Evolutionary conservation across 1,139 yeast genomes (phyloP), one percentile per base, ranked within the genome.

Genomic region (Yamadazyma pseudoaaseri): DNA sequence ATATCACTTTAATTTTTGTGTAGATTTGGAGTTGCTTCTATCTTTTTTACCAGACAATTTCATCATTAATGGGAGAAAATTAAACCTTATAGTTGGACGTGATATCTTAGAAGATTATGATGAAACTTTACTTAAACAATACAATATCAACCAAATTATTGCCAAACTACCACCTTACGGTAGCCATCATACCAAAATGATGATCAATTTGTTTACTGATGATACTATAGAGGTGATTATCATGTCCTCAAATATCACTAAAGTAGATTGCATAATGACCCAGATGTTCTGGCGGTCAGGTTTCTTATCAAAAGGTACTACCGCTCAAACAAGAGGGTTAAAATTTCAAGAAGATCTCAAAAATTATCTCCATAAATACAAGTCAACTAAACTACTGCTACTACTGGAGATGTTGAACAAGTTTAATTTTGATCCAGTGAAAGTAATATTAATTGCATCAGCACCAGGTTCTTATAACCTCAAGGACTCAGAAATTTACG

Each of bases 281-380:
- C 87, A 81, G 50, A 78, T 79, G 69, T 58, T 73, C 24, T 81
- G 87, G 89, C 55, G 69, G 26, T 74, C 83, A 3, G 86, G 83
- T 1, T 43, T 56, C 20, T 46, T 80, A n/a, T 9, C 10, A 0
- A 44, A 35, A 16, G 49, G 37, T 7, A 3, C 27, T 5, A 29
- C 49, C 31, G 9, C 22, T 5, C 14, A 26, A 16, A 12, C 6
- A 15, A 3, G 37, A 24, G 30, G 57, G 45, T 4, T 13, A 15
- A 18, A 46, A 16, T 68, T 62, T 56, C 66, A 55, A 30, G 46
- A 36, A 2, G 76, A 73, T 43, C 51, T 81, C 8, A 29, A 58
- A 1, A 43, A 49, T 1, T 80, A 79, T 49, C 49, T 82, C 17
- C 23, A 47, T 3, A 59, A 58, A 10, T 81, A 81, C 48, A 48